These are phyloP conservation scores for Arabidopsis suecica DNA, from an alignment of 345 rosid genomes.

Conservation along the genomic window DNA sequence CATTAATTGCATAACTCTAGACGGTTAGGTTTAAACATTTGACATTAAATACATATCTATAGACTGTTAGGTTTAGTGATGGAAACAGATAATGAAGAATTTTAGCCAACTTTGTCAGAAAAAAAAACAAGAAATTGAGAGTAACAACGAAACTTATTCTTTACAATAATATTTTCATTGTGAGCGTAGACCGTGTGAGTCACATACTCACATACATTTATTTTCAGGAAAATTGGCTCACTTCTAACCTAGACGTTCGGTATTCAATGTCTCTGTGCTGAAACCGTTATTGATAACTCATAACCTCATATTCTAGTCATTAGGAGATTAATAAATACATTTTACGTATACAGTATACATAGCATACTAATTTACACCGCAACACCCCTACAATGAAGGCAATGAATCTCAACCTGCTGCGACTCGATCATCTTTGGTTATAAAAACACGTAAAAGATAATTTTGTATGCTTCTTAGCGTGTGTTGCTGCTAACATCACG, in stretches of 20 bases:
- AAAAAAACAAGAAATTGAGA: background rate
- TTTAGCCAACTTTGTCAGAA: background rate
- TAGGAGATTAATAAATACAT: too few relatives aligned
- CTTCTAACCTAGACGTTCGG: too few relatives aligned
- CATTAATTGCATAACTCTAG: background rate
- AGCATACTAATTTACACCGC: background rate
- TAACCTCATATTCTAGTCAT: too few relatives aligned
- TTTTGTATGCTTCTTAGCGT: background rate
- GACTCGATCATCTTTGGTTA: background rate
- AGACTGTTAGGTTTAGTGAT: background rate
- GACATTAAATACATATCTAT: background rate
- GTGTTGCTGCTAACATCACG: background rate
- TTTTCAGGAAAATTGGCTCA: too few relatives aligned
- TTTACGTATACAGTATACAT: too few relatives aligned
- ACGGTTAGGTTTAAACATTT: background rate
- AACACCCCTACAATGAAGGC: background rate
- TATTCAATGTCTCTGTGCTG: too few relatives aligned
- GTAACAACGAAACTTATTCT: background rate
- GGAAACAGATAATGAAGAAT: background rate
- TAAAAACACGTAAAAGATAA: background rate
- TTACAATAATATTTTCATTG: too few relatives aligned
- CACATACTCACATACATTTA: too few relatives aligned
- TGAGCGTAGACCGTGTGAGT: too few relatives aligned
- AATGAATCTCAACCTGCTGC: too few relatives aligned
- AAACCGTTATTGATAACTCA: too few relatives aligned